phyloP scores from a whole-genome alignment of 768 basidiomycete species.

The Panus rudis region DNA sequence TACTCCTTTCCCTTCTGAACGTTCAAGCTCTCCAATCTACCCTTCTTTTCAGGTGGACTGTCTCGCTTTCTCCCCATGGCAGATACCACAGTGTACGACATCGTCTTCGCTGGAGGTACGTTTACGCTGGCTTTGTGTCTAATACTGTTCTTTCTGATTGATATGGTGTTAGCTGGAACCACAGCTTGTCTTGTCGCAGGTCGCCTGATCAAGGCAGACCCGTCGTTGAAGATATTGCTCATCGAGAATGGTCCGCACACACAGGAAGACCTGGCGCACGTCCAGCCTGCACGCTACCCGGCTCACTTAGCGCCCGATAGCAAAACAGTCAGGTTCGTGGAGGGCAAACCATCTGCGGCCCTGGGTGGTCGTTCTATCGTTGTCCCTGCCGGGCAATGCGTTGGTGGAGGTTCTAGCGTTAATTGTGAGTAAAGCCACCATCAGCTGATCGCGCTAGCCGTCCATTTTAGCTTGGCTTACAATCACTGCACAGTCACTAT shows the following conservation, averaged over 20 bases:
- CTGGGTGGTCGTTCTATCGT: constrained; percentile 37
- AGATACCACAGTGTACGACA: no score
- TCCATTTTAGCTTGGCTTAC: no score
- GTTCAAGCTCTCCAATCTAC: no score
- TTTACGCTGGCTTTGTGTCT: no score
- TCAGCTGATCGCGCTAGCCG: neutral
- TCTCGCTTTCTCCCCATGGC: no score
- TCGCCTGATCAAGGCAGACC: constrained; percentile 46
- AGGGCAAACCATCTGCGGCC: constrained; percentile 32
- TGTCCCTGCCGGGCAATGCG: constrained; percentile 39
- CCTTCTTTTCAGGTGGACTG: no score
- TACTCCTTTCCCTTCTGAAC: no score
- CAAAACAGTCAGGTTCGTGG: constrained; percentile 39
- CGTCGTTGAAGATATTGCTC: constrained; percentile 49
- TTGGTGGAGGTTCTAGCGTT: constrained; percentile 59
- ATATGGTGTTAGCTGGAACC: constrained; percentile 33
- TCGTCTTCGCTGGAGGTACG: constrained; percentile 22
- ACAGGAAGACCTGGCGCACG: constrained; percentile 36
- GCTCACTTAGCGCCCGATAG: constrained; percentile 32
- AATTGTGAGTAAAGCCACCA: constrained; percentile 38
- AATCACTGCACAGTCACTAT: constrained; percentile 19
- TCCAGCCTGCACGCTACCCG: constrained; percentile 48
- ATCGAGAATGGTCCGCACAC: constrained; percentile 54
- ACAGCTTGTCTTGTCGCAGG: constrained; percentile 51
- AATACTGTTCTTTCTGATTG: no score